Conservation (phyloP, 495 filamentous ascomycete species). For the Podospora tetraspora region DNA sequence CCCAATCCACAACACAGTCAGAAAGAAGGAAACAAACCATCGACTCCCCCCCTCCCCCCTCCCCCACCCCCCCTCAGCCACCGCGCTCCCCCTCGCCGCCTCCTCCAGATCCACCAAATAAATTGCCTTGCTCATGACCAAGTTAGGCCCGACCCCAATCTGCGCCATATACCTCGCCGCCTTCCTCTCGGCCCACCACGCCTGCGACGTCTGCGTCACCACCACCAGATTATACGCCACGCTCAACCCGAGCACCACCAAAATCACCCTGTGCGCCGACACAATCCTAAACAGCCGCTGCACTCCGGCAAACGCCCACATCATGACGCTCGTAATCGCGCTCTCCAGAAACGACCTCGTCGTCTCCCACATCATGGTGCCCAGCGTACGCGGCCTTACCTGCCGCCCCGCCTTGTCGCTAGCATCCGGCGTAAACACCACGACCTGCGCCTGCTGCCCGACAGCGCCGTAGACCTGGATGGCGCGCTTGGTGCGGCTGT, state of each 20-base stretch:
- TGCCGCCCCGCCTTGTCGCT: constrained; percentile 44
- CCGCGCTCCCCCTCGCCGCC: constrained; percentile 41
- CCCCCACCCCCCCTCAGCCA: constrained; percentile 8
- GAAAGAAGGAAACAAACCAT: constrained; percentile 23
- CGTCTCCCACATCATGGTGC: constrained; percentile 64
- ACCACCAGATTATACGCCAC: constrained; percentile 65
- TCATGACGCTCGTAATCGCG: constrained; percentile 63
- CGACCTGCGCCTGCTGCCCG: constrained; percentile 62
- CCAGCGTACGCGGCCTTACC: constrained; percentile 62
- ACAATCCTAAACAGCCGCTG: constrained; percentile 61
- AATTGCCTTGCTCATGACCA: constrained; percentile 77
- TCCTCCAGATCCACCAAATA: constrained; percentile 79
- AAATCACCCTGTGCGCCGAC: constrained; percentile 68
- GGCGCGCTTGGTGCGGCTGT: constrained; percentile 83
- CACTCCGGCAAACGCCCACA: constrained; percentile 61
- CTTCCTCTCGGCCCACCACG: constrained; percentile 82
- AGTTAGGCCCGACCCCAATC: constrained; percentile 71
- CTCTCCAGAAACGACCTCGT: constrained; percentile 63
- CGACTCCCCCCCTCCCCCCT: constrained; percentile 33
- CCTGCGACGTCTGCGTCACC: constrained; percentile 57
- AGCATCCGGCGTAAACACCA: constrained; percentile 55
- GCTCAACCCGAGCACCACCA: constrained; percentile 62
- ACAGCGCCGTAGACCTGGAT: constrained; percentile 86
- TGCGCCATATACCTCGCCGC: constrained; percentile 72
- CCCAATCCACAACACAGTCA: background rate